Base-by-base conservation (phyloP, 2,329 filamentous ascomycete species). In the Xylariomycetidae sp. region DNA sequence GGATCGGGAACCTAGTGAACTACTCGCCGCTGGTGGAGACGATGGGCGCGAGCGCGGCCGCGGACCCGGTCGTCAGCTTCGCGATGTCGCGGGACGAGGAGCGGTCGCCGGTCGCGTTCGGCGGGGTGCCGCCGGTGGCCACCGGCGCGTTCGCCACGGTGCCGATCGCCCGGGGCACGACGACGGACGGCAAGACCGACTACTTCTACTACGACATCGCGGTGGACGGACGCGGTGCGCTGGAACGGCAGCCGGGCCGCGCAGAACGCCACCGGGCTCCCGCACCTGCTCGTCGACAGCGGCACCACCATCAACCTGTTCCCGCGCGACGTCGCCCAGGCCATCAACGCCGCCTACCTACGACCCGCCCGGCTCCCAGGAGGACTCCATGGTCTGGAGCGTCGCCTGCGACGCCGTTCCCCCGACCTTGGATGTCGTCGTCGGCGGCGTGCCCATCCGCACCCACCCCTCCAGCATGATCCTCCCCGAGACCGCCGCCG, bases 221-320 rank as follows among this genome's bases (percentile, higher is more conserved):
- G n/a, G n/a, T n/a, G n/a, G n/a, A n/a, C n/a, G n/a, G 49, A 54
- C 25, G 29, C 37, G 5, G 43, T 48, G 12, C 31, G 35, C 3
- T 44, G 44, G 34, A 43, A 40, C 19, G 38, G 32, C 22, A 37
- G 48, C 28, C 37, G 40, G 2, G 43, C 41, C 38, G 50, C 48
- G 38, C 36, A 37, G 29, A 44, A 39, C 23, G 39, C 40, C 14
- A 37, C 42, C 2, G 36, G 43, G 19, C 35, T 49, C 6, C 49
- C 47, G 3, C 34, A 44, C 15, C 46, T 54, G 29, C 44, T 58
- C 23, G 50, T 57, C n/a, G 54, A 59, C 36, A 54, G 52, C 17
- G 56, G 54, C 19, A 57, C 54, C 1, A 57, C 52, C 3, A 45
- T 58, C 12, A 57, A 54, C 41, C 37, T 56, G 12, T 46, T 58